A percentile compares a stretch with the other conserved stretches of the same genome.
phyloP scores from a whole-genome alignment of 805 yeast genomes.

The Ogataea methanolica region DNA sequence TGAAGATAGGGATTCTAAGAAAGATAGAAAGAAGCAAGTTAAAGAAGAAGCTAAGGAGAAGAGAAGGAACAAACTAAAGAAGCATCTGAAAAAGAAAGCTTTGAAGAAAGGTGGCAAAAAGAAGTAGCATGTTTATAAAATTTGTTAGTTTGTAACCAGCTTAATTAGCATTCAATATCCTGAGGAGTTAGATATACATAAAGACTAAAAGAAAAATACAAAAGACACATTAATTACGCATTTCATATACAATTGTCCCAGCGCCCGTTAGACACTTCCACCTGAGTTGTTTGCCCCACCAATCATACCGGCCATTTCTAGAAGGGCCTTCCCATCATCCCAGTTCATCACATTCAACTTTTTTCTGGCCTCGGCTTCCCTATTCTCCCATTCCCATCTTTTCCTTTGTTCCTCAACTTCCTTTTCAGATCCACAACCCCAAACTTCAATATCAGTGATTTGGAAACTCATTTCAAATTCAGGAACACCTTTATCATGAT shows the following conservation, averaged over 20 bases:
- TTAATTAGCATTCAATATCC: neutral
- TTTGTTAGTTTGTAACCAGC: no score
- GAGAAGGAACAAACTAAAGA: slow-evolving; percentile 77
- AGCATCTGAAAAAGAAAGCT: slow-evolving; percentile 73
- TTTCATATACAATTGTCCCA: neutral
- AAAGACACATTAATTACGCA: neutral
- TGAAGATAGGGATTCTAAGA: slow-evolving; percentile 76
- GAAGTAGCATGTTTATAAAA: slow-evolving; percentile 3
- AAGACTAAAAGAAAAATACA: neutral
- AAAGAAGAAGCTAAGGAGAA: slow-evolving; percentile 76
- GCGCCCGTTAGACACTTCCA: slow-evolving; percentile 37
- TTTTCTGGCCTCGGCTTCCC: slow-evolving; percentile 77
- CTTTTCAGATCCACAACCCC: slow-evolving; percentile 84
- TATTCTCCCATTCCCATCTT: slow-evolving; percentile 88
- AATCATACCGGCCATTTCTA: slow-evolving; percentile 75
- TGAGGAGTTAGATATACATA: neutral
- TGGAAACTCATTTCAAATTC: slow-evolving; percentile 66
- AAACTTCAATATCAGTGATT: slow-evolving; percentile 77
- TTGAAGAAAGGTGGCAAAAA: slow-evolving; percentile 42
- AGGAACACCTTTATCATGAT: slow-evolving; percentile 19
- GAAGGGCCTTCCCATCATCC: slow-evolving; percentile 78
- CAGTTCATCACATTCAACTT: slow-evolving; percentile 58
- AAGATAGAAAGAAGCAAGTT: slow-evolving; percentile 67
- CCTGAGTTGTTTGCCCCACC: slow-evolving; percentile 42
- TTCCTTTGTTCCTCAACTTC: slow-evolving; percentile 73